Percentiles rank a stretch among this genome's conserved stretches.
Evolutionary conservation across 805 yeast genomes (phyloP).

Genomic region (Hermanozyma aechmeae): DNA sequence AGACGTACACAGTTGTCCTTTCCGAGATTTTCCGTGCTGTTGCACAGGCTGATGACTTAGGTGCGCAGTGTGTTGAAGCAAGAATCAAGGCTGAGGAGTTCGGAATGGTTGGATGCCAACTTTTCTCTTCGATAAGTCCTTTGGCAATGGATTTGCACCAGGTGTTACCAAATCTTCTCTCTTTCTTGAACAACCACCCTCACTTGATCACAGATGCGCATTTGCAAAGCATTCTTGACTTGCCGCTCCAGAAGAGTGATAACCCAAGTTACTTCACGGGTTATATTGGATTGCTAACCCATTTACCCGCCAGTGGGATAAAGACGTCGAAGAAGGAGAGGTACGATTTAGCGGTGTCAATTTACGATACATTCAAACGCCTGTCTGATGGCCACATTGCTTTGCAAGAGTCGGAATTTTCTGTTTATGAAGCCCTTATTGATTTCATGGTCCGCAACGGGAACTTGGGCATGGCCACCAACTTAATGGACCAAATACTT

Average conservation of each 20-base stretch:
- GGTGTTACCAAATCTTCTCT: constrained; percentile 28
- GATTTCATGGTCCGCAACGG: constrained; percentile 44
- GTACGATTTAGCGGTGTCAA: too few relatives aligned
- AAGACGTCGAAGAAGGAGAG: too few relatives aligned
- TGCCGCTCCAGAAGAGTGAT: not conserved
- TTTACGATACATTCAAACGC: too few relatives aligned
- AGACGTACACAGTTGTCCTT: constrained; percentile 44
- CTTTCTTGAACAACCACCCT: constrained; percentile 18
- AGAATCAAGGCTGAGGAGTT: constrained; percentile 33
- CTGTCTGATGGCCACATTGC: too few relatives aligned
- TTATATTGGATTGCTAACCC: too few relatives aligned
- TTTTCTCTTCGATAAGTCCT: constrained; percentile 35
- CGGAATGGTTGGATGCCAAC: constrained; percentile 34
- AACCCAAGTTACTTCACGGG: not conserved
- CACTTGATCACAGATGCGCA: constrained; percentile 9
- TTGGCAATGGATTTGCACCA: constrained; percentile 21
- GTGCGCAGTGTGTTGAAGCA: constrained; percentile 32
- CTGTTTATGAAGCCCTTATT: constrained; percentile 42
- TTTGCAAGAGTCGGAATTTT: constrained; percentile 29
- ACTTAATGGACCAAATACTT: constrained; percentile 47
- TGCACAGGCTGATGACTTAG: constrained; percentile 23
- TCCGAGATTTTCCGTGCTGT: constrained; percentile 42
- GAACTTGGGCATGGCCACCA: constrained; percentile 41
- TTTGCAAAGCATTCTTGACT: not conserved
- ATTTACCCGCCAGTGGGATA: too few relatives aligned